These are phyloP conservation scores for Telopea speciosissima DNA, from an alignment of 177 flowering plant genomes.

Conservation along the genomic window DNA sequence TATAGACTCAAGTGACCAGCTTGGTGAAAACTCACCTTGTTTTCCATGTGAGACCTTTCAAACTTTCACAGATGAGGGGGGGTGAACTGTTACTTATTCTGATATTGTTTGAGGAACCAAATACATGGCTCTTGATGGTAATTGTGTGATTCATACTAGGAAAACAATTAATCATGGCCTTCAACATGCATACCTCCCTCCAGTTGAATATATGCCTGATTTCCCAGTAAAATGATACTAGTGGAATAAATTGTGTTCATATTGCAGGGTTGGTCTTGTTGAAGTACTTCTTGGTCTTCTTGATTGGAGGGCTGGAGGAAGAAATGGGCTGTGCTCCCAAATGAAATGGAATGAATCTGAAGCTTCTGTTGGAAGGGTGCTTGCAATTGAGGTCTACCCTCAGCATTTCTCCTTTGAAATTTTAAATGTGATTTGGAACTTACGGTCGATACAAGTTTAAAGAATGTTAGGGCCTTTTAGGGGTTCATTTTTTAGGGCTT, in stretches of 20 bases:
- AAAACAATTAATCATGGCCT: no score
- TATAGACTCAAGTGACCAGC: no score
- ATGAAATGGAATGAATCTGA: constrained; percentile 99
- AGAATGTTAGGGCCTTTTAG: not conserved
- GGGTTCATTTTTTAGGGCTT: not conserved
- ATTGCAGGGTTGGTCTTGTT: constrained; percentile 89
- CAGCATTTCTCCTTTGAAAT: not conserved
- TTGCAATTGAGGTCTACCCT: constrained; percentile 76
- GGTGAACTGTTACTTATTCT: no score
- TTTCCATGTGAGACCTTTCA: no score
- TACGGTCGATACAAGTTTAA: not conserved
- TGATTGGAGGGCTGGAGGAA: constrained; percentile 98
- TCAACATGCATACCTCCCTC: not conserved
- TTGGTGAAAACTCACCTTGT: no score
- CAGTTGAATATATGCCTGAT: not conserved
- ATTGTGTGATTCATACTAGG: no score
- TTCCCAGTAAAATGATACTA: constrained; percentile 4
- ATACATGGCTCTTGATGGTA: no score
- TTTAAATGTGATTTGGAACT: not conserved
- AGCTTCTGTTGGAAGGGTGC: constrained; percentile 96
- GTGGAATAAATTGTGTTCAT: constrained; percentile 1
- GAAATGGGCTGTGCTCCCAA: constrained; percentile 81
- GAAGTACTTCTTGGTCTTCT: constrained; percentile 98
- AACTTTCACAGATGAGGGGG: no score
- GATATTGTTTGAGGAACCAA: no score